Conservation (phyloP, 371 early-diverging fungal species). For the Aphelidium insulamus region DNA sequence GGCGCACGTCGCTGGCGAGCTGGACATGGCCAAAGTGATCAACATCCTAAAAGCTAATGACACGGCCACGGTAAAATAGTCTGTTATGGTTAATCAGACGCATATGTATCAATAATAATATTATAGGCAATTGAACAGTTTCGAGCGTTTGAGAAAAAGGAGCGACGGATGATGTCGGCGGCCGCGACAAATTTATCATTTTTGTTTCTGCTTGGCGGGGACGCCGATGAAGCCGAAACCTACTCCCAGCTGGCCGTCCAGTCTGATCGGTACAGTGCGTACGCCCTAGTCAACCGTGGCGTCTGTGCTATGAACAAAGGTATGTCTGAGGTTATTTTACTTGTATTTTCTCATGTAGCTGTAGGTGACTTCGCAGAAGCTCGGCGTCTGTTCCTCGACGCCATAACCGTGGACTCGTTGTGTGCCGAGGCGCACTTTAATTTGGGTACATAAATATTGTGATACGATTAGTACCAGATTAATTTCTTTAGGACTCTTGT, state of each 20-base stretch:
- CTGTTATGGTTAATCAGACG: not conserved
- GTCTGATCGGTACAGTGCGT: slow-evolving; percentile 23
- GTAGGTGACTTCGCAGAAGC: slow-evolving; percentile 14
- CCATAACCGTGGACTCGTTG: slow-evolving; percentile 17
- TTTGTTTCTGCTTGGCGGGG: slow-evolving; percentile 20
- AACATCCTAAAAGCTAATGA: slow-evolving; percentile 19
- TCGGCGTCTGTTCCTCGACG: slow-evolving; percentile 16
- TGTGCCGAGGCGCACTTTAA: slow-evolving; percentile 30
- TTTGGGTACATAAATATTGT: slow-evolving; percentile 11
- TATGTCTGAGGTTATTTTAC: not conserved
- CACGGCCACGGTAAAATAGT: slow-evolving; percentile 9
- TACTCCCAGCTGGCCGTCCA: slow-evolving; percentile 19
- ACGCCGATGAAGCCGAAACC: slow-evolving; percentile 17
- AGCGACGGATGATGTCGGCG: slow-evolving; percentile 16
- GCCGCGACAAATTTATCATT: slow-evolving; percentile 25
- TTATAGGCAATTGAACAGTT: slow-evolving; percentile 18
- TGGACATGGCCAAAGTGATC: slow-evolving; percentile 27
- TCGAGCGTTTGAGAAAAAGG: slow-evolving; percentile 20
- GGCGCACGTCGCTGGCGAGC: slow-evolving; percentile 16
- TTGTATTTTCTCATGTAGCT: not conserved
- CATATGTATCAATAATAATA: not conserved
- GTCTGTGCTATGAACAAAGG: slow-evolving; percentile 13
- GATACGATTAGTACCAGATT: too few relatives aligned
- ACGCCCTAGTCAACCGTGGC: slow-evolving; percentile 20
- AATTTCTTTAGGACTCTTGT: slow-evolving; percentile 12